Base-by-base conservation (phyloP, 345 rosid species). In the Salix purpurea region DNA sequence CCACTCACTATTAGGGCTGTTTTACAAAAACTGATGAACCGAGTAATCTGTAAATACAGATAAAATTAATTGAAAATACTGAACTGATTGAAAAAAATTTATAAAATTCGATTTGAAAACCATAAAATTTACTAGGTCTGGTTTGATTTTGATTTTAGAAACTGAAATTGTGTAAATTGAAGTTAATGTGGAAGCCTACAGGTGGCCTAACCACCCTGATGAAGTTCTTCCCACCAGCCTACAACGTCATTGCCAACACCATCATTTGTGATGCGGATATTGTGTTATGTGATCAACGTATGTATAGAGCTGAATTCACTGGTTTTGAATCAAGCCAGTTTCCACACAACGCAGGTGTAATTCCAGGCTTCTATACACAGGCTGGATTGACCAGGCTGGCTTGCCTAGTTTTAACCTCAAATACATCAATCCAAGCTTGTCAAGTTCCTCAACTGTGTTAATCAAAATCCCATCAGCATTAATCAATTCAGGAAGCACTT, bases 141-240 rank as follows among this genome's bases (percentile, higher is more conserved):
- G 36, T 34, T 34, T 34, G 36, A 34, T 32, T 32, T 32, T 32
- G 36, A 32, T 34, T 34, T 34, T 34, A 34, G 6, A 34, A 34
- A 34, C 36, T 34, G 36, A 34, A 34, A 34, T 34, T 34, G 36
- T 34, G 36, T 34, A 34, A 34, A 34, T 34, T 34, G 36, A 34
- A 78, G 73, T 83, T 88, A 60, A 82, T 81, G 73, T 90, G 91
- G 50, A 76, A 85, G 0, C 90, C 94, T 6, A 83, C 42, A 5
- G 96, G 97, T 5, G 97, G 94, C 84, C 94, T 81, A 56, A 91
- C 90, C 0, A 86, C 92, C 96, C 97, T 90, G 61, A 92, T 86
- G 85, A 91, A 92, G 40, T 85, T 77, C 76, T 79, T 83, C 72
- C 86, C 86, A 46, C 90, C 79, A 1, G 81, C 81, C 77, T 89